phyloP scores from a whole-genome alignment of 129 eudicot genomes.

The Centrapalus pauciflorus region DNA sequence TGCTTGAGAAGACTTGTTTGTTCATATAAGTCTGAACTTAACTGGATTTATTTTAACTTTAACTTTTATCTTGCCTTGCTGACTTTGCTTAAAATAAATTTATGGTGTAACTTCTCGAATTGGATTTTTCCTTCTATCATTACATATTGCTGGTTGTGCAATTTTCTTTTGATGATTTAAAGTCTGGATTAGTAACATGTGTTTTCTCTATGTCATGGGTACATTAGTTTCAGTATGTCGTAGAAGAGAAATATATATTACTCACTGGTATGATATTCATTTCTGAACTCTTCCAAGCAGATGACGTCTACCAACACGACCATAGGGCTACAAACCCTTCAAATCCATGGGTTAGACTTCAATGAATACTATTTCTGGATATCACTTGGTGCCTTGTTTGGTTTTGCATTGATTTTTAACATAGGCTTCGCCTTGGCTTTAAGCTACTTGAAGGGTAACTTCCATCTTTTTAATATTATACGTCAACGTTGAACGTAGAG shows the following conservation, averaged over 20 bases:
- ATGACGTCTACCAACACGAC: slow-evolving; percentile 44
- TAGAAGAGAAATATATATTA: too few relatives aligned
- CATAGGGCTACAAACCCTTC: slow-evolving; percentile 52
- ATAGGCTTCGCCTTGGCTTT: slow-evolving; percentile 60
- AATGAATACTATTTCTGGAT: slow-evolving; percentile 47
- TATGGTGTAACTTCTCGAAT: too few relatives aligned
- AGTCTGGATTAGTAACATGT: neutral
- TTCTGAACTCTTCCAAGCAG: slow-evolving; percentile 19
- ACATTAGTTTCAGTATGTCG: neutral
- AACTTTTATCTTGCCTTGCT: neutral
- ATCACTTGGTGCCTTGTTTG: slow-evolving; percentile 59
- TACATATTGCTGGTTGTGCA: too few relatives aligned
- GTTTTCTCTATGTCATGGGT: neutral
- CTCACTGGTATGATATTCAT: neutral
- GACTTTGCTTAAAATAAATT: too few relatives aligned
- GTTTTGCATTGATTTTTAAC: slow-evolving; percentile 47
- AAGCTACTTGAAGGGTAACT: slow-evolving; percentile 51
- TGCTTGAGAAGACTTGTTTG: too few relatives aligned
- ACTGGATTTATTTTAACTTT: too few relatives aligned
- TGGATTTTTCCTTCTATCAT: too few relatives aligned
- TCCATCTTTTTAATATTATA: neutral
- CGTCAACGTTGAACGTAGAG: slow-evolving; percentile 1
- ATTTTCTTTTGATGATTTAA: neutral
- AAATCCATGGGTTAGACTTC: slow-evolving; percentile 54
- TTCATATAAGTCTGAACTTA: too few relatives aligned